Base-by-base conservation (phyloP, 371 early-diverging fungal genomes). In the Syncephalis fuscata region DNA sequence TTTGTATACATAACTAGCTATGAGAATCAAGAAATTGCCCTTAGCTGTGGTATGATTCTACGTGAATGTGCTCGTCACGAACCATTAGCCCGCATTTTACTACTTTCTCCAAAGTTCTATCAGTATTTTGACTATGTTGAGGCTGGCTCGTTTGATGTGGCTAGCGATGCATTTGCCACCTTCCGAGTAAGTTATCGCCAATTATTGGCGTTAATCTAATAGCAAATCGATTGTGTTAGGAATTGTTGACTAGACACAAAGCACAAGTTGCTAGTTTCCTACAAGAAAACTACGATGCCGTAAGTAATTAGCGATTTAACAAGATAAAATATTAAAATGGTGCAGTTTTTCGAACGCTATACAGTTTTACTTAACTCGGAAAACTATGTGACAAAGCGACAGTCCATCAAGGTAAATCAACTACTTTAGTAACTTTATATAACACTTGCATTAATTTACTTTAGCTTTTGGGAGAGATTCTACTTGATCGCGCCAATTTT, bases 381-480 rank as follows among this genome's bases (percentile, higher is more conserved):
- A 48, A 97, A 97, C 65, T 97, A 97, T 62, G 95, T 97, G 16
- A 96, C 94, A 38, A 91, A 90, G 58, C 75, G 98, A 48, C 96
- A 97, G 61, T 92, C 93, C 44, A 69, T 97, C 53, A 97, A 97
- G 78, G 89, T 88, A 72, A 47, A 10, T 7, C 11, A 10, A 20
- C 41, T 49, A 27, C 37, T 17, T 24, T n/a, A 10, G 21, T 42
- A 42, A 21, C 43, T 25, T 27, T 16, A 42, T 50, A 14, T 25
- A 11, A 37, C 27, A n/a, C n/a, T 15, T 38, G 38, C 16, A 36
- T 2, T n/a, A 23, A 38, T 20, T 26, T 23, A 32, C 41, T 48
- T 42, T 26, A n/a, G 8, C 21, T 37, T 17, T 48, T 97, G 44
- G 95, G 96, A 45, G 98, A 97, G 71, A 80, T 97, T 56, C 69